Base-by-base conservation (phyloP, 179 eudicot genomes). In the Corrigiola litoralis region DNA sequence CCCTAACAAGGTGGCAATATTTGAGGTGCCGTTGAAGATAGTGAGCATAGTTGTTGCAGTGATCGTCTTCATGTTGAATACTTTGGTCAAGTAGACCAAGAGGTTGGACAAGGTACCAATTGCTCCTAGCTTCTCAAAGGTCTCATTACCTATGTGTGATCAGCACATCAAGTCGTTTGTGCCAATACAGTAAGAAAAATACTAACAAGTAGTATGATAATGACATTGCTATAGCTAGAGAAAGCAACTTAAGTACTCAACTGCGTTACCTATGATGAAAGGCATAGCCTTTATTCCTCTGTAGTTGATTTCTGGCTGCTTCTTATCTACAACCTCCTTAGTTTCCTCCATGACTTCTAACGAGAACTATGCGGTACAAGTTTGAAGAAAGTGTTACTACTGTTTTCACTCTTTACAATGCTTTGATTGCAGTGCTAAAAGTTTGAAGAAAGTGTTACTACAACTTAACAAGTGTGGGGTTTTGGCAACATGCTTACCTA, bases 231-330 rank as follows among this genome's bases (percentile, higher is more conserved):
- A n/a, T n/a, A n/a, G n/a, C n/a, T n/a, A n/a, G n/a, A n/a, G n/a
- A n/a, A n/a, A n/a, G n/a, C n/a, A n/a, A n/a, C n/a, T n/a, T n/a
- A n/a, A n/a, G n/a, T n/a, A n/a, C n/a, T n/a, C n/a, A 14, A 7
- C 4, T 27, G 8, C 2, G 46, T 18, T 41, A 89, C 96, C 96
- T 72, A 89, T 87, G 60, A 89, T 87, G 68, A 77, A 89, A 23
- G 96, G 96, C 96, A 90, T 90, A 78, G 91, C 87, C 71, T 83
- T 90, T 41, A 85, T 38, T 62, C 96, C 96, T 71, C 75, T 77
- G 79, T 87, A 87, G 61, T 85, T 81, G 31, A 79, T 21, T 46
- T 78, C 66, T 23, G 81, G 76, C 44, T 69, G 59, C 36, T 46
- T 60, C 32, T 44, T 69, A 6, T 75, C 67, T 10, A 23, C 75